Evolutionary conservation across 495 filamentous ascomycete genomes (phyloP), one percentile per base, ranked within the genome.

Genomic region (Penicillium manginii): DNA sequence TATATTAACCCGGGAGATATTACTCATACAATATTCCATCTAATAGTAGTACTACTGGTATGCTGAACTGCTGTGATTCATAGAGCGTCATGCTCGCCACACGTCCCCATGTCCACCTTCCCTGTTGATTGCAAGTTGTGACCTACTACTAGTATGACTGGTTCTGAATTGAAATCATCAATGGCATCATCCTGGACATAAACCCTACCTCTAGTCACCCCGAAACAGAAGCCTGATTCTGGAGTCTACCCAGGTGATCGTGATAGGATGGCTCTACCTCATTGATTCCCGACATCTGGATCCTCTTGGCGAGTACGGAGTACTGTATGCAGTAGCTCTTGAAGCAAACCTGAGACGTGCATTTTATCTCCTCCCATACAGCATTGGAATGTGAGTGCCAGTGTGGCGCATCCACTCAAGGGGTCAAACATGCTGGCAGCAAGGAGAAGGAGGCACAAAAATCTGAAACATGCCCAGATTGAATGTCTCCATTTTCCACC

Each of bases 341-440:
- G 39, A 42, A 35, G 42, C 29, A 47, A 32, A 45, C 46, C 43
- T 48, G 53, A 48, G 53, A 47, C 52, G 39, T 40, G 40, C 52
- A 35, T 45, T 14, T 18, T 18, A n/a, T 37, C 40, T 3, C 6
- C 39, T 15, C 11, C 11, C 39, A 17, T 42, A 18, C 33, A 42
- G 39, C 15, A 18, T 1, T 47, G 53, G 53, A 55, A 55, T 55
- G 54, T 57, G 46, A 21, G 23, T n/a, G n/a, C n/a, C 29, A 50
- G 29, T 33, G 52, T 39, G n/a, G 39, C 39, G n/a, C 39, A n/a
- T 42, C 33, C 11, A 37, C 8, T 11, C 11, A 26, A 37, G n/a
- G 39, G n/a, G 39, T 8, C 39, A 42, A n/a, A 42, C 39, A 42
- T 42, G 14, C n/a, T 42, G 39, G 14, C 39, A 15, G 39, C 9